Base-by-base conservation (phyloP, 768 basidiomycete species). In the Boletus reticuloceps region DNA sequence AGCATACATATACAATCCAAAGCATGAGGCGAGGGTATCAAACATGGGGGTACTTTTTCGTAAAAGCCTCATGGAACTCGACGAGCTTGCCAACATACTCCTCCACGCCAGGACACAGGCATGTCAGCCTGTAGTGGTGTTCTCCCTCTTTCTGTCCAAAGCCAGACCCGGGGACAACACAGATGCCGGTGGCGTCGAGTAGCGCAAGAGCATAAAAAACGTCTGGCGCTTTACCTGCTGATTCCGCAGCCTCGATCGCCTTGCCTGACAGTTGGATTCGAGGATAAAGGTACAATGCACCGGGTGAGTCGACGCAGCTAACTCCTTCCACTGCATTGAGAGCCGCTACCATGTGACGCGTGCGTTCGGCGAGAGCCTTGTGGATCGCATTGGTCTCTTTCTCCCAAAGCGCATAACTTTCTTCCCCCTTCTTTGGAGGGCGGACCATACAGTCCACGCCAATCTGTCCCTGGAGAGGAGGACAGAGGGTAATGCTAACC, bases 371-470 rank as follows among this genome's bases (percentile, higher is more conserved):
- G 47, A 96, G 82, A 45, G 83, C 88, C 25, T 78, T 75, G 67
- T 94, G 91, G 63, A 89, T 97, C 5, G 79, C 71, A 45, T 86
- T 81, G 17, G 91, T 94, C 75, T 99, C 96, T 66, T 83, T 69
- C 69, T 88, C 82, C 88, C 88, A 99, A 16, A 86, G 80, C 39
- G 71, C 68, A 72, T 94, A 94, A 55, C 87, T 90, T 63, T 83
- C 80, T 2, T 87, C 82, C 17, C 91, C 92, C 14, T 77, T 70
- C 59, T 82, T 80, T 2, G 96, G 96, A 19, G 96, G 94, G 27
- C 91, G 83, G n/a, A 98, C 89, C 80, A 97, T 84, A 59, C 85
- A 85, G 72, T 98, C 96, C 17, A 99, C 89, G 39, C 91, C 94
- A 67, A 99, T 85, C 77, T 98, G 92, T 20, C 97, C 97, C 3